A percentile compares a stretch with the other conserved stretches of the same genome.
phyloP scores from a whole-genome alignment of 2,329 filamentous ascomycete species.

The Zasmidium angulare region DNA sequence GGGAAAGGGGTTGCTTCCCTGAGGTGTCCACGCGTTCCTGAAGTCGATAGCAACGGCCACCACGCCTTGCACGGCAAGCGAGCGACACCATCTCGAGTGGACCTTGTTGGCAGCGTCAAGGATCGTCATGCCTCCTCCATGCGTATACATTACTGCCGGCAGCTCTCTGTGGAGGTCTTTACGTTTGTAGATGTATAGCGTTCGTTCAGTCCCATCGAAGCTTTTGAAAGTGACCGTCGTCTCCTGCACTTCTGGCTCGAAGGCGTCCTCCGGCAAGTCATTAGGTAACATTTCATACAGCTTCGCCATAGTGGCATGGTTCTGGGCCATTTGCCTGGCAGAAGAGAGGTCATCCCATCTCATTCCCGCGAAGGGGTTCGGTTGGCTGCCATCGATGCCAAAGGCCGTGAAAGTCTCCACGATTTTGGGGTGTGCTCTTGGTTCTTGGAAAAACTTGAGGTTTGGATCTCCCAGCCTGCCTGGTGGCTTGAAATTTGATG shows the following conservation, averaged over 20 bases:
- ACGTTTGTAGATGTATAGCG: constrained; percentile 21
- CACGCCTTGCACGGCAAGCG: constrained; percentile 26
- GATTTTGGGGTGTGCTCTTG: constrained; percentile 27
- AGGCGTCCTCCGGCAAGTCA: constrained; percentile 20
- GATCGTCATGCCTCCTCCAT: constrained; percentile 30
- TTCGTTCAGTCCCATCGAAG: constrained; percentile 25
- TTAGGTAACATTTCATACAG: constrained; percentile 87
- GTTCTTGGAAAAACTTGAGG: constrained; percentile 27
- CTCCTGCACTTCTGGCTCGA: constrained; percentile 18
- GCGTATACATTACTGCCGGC: constrained; percentile 29
- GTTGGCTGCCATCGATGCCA: constrained; percentile 23
- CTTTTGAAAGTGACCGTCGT: constrained; percentile 21
- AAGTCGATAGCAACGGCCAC: constrained; percentile 31
- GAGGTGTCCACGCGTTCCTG: constrained; percentile 31
- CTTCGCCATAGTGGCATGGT: constrained; percentile 21
- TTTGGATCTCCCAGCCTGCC: constrained; percentile 27
- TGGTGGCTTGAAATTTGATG: constrained; percentile 17
- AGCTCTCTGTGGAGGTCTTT: constrained; percentile 12
- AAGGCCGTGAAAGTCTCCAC: constrained; percentile 22
- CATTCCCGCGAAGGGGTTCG: constrained; percentile 16
- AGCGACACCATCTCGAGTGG: constrained; percentile 29
- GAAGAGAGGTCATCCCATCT: constrained; percentile 19
- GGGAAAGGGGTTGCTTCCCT: constrained; percentile 29
- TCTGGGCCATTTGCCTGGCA: constrained; percentile 20
- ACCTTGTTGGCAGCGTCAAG: constrained; percentile 22